Percentiles rank a stretch among this genome's conserved stretches.
phyloP scores from a whole-genome alignment of 2,329 filamentous ascomycete genomes.

The Botrytis galanthina region DNA sequence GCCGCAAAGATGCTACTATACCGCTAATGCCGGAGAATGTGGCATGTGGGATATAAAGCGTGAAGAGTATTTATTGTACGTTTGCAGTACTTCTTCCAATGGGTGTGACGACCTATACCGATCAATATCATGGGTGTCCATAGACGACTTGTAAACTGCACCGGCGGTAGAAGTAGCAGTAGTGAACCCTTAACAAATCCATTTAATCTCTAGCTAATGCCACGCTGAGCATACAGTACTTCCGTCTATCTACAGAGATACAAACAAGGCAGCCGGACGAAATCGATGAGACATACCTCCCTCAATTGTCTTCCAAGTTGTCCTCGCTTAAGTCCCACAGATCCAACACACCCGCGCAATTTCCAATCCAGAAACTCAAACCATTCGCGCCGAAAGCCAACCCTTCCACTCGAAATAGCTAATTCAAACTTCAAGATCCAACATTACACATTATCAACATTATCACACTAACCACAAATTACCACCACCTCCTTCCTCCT shows the following conservation, averaged over 20 bases:
- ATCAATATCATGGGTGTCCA: background rate
- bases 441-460: fast-evolving
- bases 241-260: background rate
- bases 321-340: no score
- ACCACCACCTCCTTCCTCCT: no score
- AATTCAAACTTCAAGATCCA: no score
- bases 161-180: background rate
- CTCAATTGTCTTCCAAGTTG: no score
- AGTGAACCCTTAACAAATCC: background rate
- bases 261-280: background rate
- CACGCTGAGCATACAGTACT: background rate
- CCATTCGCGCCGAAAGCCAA: no score
- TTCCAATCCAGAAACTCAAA: no score
- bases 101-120: background rate
- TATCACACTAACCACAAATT: no score
- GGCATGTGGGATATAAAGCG: background rate
- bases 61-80: background rate
- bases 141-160: background rate
- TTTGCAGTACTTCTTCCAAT: fast-evolving
- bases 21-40: background rate
- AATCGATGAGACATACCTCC: no score
- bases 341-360: no score
- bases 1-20: background rate
- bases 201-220: background rate
- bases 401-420: no score